phyloP scores from a whole-genome alignment of 1,284 basidiomycete genomes.

The Thecaphora frezii region DNA sequence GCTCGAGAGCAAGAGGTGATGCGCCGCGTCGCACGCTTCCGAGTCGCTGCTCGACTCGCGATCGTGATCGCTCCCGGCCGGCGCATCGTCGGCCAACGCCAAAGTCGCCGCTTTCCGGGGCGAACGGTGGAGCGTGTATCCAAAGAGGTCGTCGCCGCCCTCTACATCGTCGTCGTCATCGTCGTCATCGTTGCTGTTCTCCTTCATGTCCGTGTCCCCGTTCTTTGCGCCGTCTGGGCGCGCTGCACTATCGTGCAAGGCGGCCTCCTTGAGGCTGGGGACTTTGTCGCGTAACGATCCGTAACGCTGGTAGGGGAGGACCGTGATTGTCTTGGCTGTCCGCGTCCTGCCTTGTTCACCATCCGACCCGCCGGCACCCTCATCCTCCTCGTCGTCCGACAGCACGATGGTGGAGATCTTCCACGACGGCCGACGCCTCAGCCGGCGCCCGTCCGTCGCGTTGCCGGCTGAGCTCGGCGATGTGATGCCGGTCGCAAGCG shows the following conservation, averaged over 20 bases:
- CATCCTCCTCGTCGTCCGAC: conserved; percentile 21
- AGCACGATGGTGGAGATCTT: conserved; percentile 11
- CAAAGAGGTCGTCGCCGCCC: neutral
- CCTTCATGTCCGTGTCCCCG: no score
- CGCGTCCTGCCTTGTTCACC: neutral
- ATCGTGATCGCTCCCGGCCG: neutral
- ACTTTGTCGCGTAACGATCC: conserved; percentile 9
- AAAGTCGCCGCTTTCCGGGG: neutral
- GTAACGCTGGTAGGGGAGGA: conserved; percentile 28
- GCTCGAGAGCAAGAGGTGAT: neutral
- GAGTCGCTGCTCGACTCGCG: neutral
- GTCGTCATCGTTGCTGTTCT: neutral
- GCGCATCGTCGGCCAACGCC: neutral
- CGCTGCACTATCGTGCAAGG: neutral
- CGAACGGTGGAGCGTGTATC: neutral
- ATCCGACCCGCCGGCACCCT: neutral
- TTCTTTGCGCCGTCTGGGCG: neutral
- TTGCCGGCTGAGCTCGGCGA: neutral
- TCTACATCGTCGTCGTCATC: neutral
- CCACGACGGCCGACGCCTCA: neutral
- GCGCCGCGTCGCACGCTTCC: neutral
- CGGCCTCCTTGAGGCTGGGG: neutral
- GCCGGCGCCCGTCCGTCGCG: neutral
- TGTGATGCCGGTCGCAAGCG: conserved; percentile 1
- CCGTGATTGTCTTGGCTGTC: conserved; percentile 11